These are phyloP conservation scores for Toxicodendron radicans DNA, from an alignment of 345 rosid species.

Conservation along the genomic window DNA sequence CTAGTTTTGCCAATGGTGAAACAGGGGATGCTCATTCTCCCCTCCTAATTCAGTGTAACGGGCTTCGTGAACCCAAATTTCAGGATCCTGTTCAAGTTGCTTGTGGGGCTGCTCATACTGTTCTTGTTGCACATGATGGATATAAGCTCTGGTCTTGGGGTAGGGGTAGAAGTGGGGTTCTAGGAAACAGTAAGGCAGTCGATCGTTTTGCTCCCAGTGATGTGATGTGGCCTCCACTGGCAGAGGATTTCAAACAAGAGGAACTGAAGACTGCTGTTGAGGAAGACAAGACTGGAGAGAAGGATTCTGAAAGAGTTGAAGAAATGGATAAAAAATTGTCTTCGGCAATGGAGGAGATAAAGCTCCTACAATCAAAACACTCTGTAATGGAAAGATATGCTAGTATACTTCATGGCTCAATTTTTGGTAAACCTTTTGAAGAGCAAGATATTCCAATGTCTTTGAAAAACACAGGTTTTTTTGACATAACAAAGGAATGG, in stretches of 20 bases:
- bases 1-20: constrained; percentile 53
- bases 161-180: constrained; percentile 85
- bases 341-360: constrained; percentile 64
- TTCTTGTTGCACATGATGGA: constrained; percentile 71
- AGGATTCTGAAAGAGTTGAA: constrained; percentile 26
- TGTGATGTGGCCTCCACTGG: constrained; percentile 64
- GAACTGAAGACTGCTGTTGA: constrained; percentile 14
- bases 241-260: constrained; percentile 39
- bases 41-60: constrained; percentile 34
- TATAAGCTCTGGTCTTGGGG: constrained; percentile 93
- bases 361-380: constrained; percentile 60
- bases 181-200: constrained; percentile 57
- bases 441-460: constrained; percentile 68
- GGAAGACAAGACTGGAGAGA: constrained; percentile 26
- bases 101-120: constrained; percentile 94
- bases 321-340: constrained; percentile 49
- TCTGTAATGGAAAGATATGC: constrained; percentile 70
- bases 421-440: constrained; percentile 73
- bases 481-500: constrained; percentile 78
- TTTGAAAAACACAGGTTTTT: constrained; percentile 43
- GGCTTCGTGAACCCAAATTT: constrained; percentile 42
- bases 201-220: constrained; percentile 52
- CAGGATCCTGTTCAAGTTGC: constrained; percentile 59
- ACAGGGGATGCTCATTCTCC: constrained; percentile 82
- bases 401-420: constrained; percentile 76